Percentiles rank a stretch among this genome's conserved stretches.
phyloP scores from a whole-genome alignment of 768 basidiomycete species.

The Mycena metata region DNA sequence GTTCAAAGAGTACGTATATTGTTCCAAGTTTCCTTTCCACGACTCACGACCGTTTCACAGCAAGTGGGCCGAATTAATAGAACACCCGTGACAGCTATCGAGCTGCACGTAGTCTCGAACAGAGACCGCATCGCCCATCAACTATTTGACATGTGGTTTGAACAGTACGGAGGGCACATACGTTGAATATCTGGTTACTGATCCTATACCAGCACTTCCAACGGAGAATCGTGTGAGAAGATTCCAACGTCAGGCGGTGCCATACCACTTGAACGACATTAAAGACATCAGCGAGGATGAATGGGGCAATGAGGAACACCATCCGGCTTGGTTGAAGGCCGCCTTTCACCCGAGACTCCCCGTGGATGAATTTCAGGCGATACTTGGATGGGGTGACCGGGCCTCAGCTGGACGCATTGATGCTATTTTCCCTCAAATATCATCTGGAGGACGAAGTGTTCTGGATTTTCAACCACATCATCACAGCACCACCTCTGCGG shows the following conservation, averaged over 20 bases:
- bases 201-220: conserved; percentile 53
- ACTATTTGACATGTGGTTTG: conserved; percentile 76
- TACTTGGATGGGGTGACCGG: conserved; percentile 43
- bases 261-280: conserved; percentile 59
- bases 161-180: conserved; percentile 62
- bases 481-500: conserved; percentile 49
- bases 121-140: conserved; percentile 76
- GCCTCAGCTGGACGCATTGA: conserved; percentile 50
- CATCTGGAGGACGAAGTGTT: conserved; percentile 70
- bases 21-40: neutral
- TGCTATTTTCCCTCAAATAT: conserved; percentile 60
- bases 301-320: conserved; percentile 26
- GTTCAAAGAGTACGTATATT: conserved; percentile 60
- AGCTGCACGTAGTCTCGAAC: conserved; percentile 79
- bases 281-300: conserved; percentile 56
- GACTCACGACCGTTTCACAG: conserved; percentile 46
- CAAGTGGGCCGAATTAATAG: conserved; percentile 73
- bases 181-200: neutral
- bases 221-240: conserved; percentile 63
- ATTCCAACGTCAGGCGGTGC: conserved; percentile 56
- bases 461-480: conserved; percentile 60
- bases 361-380: conserved; percentile 43
- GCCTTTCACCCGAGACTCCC: conserved; percentile 44
- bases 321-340: conserved; percentile 48
- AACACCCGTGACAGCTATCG: conserved; percentile 64